Percentiles rank a stretch among this genome's conserved stretches.
phyloP scores from a whole-genome alignment of 441 rosid species.

The Pelargonium fulgidum region DNA sequence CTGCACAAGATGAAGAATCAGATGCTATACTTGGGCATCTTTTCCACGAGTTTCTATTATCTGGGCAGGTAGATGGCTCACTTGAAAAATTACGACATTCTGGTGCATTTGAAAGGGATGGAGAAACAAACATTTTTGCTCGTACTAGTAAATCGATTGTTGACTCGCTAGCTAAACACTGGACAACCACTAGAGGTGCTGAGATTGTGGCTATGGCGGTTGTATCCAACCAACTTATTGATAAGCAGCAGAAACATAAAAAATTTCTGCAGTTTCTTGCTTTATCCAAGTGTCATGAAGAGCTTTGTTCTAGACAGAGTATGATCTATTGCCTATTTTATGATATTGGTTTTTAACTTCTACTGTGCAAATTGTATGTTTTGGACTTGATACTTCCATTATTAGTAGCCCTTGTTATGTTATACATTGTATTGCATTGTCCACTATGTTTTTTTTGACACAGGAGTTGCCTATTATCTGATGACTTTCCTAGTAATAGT shows the following conservation, averaged over 20 bases:
- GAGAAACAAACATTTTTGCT: conserved; percentile 74
- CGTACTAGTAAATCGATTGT: conserved; percentile 80
- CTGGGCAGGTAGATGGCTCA: conserved; percentile 61
- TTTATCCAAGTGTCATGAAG: conserved; percentile 91
- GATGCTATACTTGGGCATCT: conserved; percentile 77
- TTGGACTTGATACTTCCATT: not conserved
- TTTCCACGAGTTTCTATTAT: conserved; percentile 65
- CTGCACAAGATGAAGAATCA: conserved; percentile 84
- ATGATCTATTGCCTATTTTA: conserved; percentile 24
- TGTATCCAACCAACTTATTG: conserved; percentile 63
- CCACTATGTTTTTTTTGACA: not conserved
- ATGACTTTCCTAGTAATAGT: conserved; percentile 6
- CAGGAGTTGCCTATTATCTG: conserved; percentile 5
- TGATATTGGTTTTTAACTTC: not conserved
- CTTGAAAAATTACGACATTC: conserved; percentile 60
- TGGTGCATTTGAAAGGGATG: conserved; percentile 91
- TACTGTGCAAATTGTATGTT: not conserved
- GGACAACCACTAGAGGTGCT: conserved; percentile 98
- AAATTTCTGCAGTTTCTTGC: conserved; percentile 91
- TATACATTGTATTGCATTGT: not conserved
- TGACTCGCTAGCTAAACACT: conserved; percentile 93
- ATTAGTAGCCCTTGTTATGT: not conserved
- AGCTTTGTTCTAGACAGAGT: conserved; percentile 81
- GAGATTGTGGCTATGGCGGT: conserved; percentile 79
- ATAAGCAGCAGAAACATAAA: conserved; percentile 87